Evolutionary conservation across 192 early-diverging fungal genomes (phyloP), one percentile per base, ranked within the genome.

Genomic region (Backusella luteola): DNA sequence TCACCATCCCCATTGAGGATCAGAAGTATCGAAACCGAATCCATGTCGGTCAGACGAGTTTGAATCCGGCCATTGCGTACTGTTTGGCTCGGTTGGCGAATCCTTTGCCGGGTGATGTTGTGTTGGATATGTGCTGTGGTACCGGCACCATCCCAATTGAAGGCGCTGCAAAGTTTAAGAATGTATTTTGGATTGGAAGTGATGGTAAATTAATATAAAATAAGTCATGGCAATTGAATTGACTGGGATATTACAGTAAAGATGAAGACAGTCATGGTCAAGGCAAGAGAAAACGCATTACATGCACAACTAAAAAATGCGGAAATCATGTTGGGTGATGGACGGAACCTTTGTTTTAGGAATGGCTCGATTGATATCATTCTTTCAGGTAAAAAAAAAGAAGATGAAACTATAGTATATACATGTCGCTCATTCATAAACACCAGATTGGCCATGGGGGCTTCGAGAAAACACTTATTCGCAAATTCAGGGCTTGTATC

Each of bases 121-220:
- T 87, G 1, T 32, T 87, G 12, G 86, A 87, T 68, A 69, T 79
- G 34, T 87, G 86, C 67, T 80, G 82, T 14, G 86, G 86, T 4
- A 81, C 82, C 8, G 75, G 44, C 1, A 78, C 77, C 19, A 73
- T 78, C 19, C 77, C 77, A 19, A 73, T 78, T 78, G 77, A 78
- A 78, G 77, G 86, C 0, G 84, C 86, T 26, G 41, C 71, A 12
- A 77, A 82, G 38, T 87, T 79, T 39, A 83, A 81, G 1, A 29
- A 68, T 15, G 77, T 70, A 4, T 68, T 84, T 4, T 87, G 83
- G 80, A 34, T 77, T 3, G 86, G 86, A 11, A 39, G 72, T 38
- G 86, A 87, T 52, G 76, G 76, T 75, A 81, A 67, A 42, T 14
- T 11, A 34, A 41, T 14, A 69, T 1, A 68, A 36, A 46, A 49